Evolutionary conservation across 768 basidiomycete species (phyloP).

Genomic region (Mycena epipterygia): DNA sequence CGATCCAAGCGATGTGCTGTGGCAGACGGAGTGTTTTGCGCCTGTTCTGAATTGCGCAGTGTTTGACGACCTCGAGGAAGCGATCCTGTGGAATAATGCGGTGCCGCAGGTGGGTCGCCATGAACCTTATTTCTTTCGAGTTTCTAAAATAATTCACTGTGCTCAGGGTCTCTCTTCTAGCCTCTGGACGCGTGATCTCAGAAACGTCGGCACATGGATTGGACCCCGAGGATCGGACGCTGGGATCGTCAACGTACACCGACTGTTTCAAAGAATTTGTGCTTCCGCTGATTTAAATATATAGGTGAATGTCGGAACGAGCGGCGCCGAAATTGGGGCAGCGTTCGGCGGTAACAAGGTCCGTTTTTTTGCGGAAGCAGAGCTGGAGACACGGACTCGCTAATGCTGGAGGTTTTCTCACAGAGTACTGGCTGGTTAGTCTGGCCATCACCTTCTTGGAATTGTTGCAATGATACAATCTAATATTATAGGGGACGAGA

Average conservation of each 20-base stretch:
- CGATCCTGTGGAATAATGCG: constrained; percentile 91
- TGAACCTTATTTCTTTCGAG: too few relatives aligned
- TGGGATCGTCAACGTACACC: constrained; percentile 90
- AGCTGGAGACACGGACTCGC: too few relatives aligned
- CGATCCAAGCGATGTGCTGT: constrained; percentile 68
- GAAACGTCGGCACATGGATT: constrained; percentile 92
- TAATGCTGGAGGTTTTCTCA: too few relatives aligned
- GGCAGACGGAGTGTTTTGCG: constrained; percentile 89
- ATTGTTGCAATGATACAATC: constrained; percentile 39
- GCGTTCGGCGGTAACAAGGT: constrained; percentile 97
- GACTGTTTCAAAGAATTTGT: constrained; percentile 26
- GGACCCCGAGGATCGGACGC: constrained; percentile 91
- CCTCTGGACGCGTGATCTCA: constrained; percentile 89
- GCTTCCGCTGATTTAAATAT: constrained; percentile 17
- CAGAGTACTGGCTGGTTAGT: constrained; percentile 89
- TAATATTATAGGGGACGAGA: constrained; percentile 97
- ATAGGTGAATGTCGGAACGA: constrained; percentile 73
- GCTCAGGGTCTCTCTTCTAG: constrained; percentile 89
- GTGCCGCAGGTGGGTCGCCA: constrained; percentile 75
- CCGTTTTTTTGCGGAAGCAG: constrained; percentile 37
- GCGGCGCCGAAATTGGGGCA: constrained; percentile 76
- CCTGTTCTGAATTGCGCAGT: constrained; percentile 90
- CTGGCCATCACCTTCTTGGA: constrained; percentile 36
- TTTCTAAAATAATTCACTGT: too few relatives aligned
- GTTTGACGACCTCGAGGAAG: constrained; percentile 89